Base-by-base conservation (phyloP, 2,329 filamentous ascomycete species). In the Cercospora beticola region DNA sequence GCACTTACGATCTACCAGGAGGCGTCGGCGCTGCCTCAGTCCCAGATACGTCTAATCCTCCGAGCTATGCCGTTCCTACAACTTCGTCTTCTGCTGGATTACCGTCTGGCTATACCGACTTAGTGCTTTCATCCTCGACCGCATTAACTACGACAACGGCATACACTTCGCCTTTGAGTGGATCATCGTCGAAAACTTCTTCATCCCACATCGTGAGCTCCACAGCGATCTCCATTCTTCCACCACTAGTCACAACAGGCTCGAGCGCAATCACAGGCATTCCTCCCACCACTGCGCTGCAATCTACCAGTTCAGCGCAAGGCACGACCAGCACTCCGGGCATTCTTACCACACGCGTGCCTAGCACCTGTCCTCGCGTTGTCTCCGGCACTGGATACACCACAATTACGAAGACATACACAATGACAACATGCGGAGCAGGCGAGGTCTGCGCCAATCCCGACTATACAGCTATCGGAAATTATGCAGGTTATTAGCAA, bases 351-450 rank as follows among this genome's bases (percentile, higher is more conserved):
- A 59, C 63, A 1, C 43, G 40, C 30, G 49, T 59, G 10, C 30
- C 62, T 31, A 46, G 56, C n/a, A 68, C 65, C 33, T 67, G 68
- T 62, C 69, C 67, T 23, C 36, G 43, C n/a, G 30, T 68, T 21
- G 57, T 68, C 36, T 68, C 66, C 16, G 67, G 71, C 9, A 70
- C 71, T 23, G 75, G 75, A 4, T 78, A 76, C 4, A 78, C 74
- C 2, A 78, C 76, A 5, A 46, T 78, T 10, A 75, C 75, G 63
- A 77, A 76, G 8, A 78, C 76, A 1, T 67, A 74, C n/a, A 77
- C 74, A 2, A 69, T 77, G 26, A 78, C 75, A 8, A 74, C 70
- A 23, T 79, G 77, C 66, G 70, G 71, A 3, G 70, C 76, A 5
- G 74, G 74, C 6, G 68, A 70, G 14, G 74, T 74, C 23, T 78